A percentile compares a stretch with the other conserved stretches of the same genome.
Evolutionary conservation across 1,139 yeast species (phyloP).

Genomic region (Spathaspora sp.): DNA sequence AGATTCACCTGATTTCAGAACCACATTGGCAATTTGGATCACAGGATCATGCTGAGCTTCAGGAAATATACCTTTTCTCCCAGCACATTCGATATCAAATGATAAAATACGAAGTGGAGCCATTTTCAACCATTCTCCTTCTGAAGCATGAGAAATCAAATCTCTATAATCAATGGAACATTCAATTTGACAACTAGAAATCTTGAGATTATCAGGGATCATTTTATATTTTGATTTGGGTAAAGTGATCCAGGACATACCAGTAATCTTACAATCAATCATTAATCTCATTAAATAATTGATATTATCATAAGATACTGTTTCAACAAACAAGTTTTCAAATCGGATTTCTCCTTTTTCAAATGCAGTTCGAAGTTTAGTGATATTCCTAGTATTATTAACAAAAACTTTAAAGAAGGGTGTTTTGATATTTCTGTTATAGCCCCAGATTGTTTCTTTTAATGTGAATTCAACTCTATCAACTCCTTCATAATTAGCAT

Average conservation of each 20-base stretch:
- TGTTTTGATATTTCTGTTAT: slow-evolving; percentile 69
- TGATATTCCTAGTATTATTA: slow-evolving; percentile 62
- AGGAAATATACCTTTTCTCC: slow-evolving; percentile 94
- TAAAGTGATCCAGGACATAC: slow-evolving; percentile 96
- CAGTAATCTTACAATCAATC: slow-evolving; percentile 90
- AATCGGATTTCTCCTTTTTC: slow-evolving; percentile 81
- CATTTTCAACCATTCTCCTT: slow-evolving; percentile 90
- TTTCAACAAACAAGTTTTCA: slow-evolving; percentile 58
- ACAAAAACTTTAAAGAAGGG: slow-evolving; percentile 78
- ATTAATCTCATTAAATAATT: slow-evolving; percentile 82
- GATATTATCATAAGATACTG: slow-evolving; percentile 84
- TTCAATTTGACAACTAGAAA: slow-evolving; percentile 86
- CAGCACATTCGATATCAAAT: slow-evolving; percentile 98
- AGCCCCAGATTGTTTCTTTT: slow-evolving; percentile 95
- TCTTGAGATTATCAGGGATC: slow-evolving; percentile 33
- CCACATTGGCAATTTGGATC: slow-evolving; percentile 95
- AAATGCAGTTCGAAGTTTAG: slow-evolving; percentile 71
- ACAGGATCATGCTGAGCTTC: slow-evolving; percentile 93
- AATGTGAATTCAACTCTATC: slow-evolving; percentile 60
- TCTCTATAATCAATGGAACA: slow-evolving; percentile 67
- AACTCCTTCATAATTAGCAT: slow-evolving; percentile 54
- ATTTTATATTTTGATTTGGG: slow-evolving; percentile 70
- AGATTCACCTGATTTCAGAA: slow-evolving; percentile 73
- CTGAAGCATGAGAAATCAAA: slow-evolving; percentile 78
- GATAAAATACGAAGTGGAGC: slow-evolving; percentile 94